Percentiles rank a stretch among this genome's conserved stretches.
These are phyloP conservation scores for Rutstroemia sp. DNA, from an alignment of 2,329 filamentous ascomycete genomes.

Conservation along the genomic window DNA sequence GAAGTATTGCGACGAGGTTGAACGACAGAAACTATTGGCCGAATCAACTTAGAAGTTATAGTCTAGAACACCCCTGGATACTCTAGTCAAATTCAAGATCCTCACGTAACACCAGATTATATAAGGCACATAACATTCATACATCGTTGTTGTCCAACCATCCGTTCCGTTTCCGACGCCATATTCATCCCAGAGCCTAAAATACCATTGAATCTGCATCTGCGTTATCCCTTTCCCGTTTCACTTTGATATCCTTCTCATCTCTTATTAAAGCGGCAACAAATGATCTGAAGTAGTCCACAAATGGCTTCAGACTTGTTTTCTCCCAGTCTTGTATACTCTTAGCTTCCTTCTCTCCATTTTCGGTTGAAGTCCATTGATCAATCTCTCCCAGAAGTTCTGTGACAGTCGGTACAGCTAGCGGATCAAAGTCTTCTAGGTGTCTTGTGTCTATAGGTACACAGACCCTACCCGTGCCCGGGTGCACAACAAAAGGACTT, in stretches of 20 bases:
- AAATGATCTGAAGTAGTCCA: conserved; percentile 82
- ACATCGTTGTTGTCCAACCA: not conserved
- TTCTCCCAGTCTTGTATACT: conserved; percentile 86
- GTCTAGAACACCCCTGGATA: no score
- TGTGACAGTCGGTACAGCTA: conserved; percentile 83
- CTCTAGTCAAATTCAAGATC: not conserved
- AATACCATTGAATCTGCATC: conserved; percentile 59
- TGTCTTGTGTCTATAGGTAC: conserved; percentile 78
- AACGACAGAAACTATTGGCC: no score
- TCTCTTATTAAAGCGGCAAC: conserved; percentile 75
- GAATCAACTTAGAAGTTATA: no score
- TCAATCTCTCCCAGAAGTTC: conserved; percentile 80
- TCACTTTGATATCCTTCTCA: conserved; percentile 46
- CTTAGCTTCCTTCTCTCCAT: conserved; percentile 38
- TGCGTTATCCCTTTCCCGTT: conserved; percentile 42
- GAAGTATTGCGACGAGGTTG: no score
- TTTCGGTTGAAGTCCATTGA: conserved; percentile 52
- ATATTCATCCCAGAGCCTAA: conserved; percentile 28
- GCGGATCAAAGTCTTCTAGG: conserved; percentile 78
- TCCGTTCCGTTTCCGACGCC: not conserved
- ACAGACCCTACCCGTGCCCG: conserved; percentile 87
- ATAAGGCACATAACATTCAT: not conserved
- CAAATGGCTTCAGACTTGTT: conserved; percentile 86
- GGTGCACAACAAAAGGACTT: conserved; percentile 92
- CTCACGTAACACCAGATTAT: not conserved